Evolutionary conservation across 768 basidiomycete species (phyloP), one percentile per base, ranked within the genome.

Genomic region (Leccinum incarnatum): DNA sequence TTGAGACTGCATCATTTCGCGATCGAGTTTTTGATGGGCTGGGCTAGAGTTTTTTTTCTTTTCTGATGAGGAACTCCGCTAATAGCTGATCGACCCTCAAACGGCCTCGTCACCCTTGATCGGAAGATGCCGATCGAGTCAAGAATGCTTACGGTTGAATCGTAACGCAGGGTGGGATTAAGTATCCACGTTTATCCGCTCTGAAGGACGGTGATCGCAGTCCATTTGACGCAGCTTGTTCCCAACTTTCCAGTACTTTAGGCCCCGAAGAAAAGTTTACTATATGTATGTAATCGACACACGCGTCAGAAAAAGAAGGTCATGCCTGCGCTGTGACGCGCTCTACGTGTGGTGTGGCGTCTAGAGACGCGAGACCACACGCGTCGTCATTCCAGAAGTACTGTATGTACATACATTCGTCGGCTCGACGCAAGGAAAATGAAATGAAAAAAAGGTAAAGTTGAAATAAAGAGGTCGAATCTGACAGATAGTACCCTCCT

Each of bases 381-480:
- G n/a, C 29, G 42, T 45, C 42, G 11, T 34, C 46, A 56, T 56
- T 65, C 66, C 54, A 34, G 34, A 34, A 58, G 46, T 59, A 48
- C 21, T 27, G 46, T 54, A 56, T 57, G 37, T 66, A 64, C 58
- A 61, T 60, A 57, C 56, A 65, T 32, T 32, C 65, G n/a, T 34
- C 42, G 54, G 53, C 47, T 56, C 53, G 53, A 59, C 29, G 32
- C 14, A 34, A 23, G 8, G 23, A 55, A 15, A 59, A 42, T 2
- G 51, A 46, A 48, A 21, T 2, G 11, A 19, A 42, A 45, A 42
- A 19, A 42, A 11, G 19, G 19, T 19, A 12, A 45, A 5, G 10
- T 8, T 11, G 5, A 19, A 45, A 42, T 9, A 42, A 40, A 40
- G 17, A 40, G 17, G 42, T 42, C 42, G 42, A 42, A 45, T 11